Evolutionary conservation across 257 asterid genomes (phyloP), one percentile per base, ranked within the genome.

Genomic region (Solanum dulcamara): DNA sequence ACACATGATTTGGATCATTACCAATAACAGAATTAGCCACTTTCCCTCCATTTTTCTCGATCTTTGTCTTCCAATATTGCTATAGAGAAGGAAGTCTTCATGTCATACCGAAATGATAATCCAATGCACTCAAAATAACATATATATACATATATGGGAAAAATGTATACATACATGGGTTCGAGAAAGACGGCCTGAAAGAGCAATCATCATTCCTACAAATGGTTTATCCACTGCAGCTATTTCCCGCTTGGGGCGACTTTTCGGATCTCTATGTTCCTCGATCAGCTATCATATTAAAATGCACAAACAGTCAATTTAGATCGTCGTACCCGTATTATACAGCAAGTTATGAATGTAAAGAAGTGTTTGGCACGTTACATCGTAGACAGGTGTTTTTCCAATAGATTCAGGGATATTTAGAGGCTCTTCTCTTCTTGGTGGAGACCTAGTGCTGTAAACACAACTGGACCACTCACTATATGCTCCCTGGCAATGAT

Each of bases 1-100:
- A 85, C 5, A 8, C 26, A 12, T 14, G 33, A 11, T 66, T 11
- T 10, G 48, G 12, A 59, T 17, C 37, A 85, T 44, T 90, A 96
- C 99, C 99, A 51, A 91, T 90, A n/a, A 95, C 91, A 4, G 93
- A 88, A 85, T 91, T 94, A 13, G 93, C 85, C 38, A 95, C 96
- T 83, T 92, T 86, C 57, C 98, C 98, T 26, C 98, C 99, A 35
- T 87, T 84, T 86, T 91, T 94, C 90, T 96, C 97, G 46, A 95
- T 95, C 89, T 93, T 87, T 0, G 92, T 74, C 90, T 90, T 96
- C 97, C 98, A 95, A 83, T 91, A 88, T 93, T 96, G 98, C 99
- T 96, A 30, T 81, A 71, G 55, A 80, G 32, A 17, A 7, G 6
- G 6, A 62, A 32, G 32, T 66, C 9, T 11, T 44, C 14, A 30